These are phyloP conservation scores for Neonothopanus nambi DNA, from an alignment of 1,284 basidiomycete species.

Conservation along the genomic window DNA sequence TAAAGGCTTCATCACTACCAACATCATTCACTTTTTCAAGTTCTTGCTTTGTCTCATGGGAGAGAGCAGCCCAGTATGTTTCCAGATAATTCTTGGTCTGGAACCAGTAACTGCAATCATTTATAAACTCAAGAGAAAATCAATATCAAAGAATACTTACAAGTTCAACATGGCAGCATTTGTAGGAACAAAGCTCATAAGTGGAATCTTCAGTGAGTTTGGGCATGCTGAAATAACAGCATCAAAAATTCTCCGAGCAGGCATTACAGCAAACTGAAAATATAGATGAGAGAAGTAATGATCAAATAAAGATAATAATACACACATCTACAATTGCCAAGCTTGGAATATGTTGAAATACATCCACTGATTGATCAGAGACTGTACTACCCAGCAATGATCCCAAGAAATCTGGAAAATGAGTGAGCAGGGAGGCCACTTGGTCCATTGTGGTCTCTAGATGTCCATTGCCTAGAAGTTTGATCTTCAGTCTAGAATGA, in stretches of 20 bases:
- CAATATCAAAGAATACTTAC: conserved; percentile 13
- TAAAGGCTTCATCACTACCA: background rate
- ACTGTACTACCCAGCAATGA: background rate
- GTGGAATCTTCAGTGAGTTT: background rate
- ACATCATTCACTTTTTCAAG: background rate
- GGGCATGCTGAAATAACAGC: background rate
- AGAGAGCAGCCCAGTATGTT: background rate
- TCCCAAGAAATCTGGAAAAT: background rate
- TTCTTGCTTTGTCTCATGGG: background rate
- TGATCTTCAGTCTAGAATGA: background rate
- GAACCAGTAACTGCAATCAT: conserved; percentile 1
- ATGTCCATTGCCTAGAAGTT: background rate
- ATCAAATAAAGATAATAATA: background rate
- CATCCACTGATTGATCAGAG: background rate
- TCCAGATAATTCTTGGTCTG: background rate
- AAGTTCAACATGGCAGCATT: background rate
- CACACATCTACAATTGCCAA: background rate
- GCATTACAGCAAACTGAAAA: too few relatives aligned
- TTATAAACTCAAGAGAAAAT: background rate
- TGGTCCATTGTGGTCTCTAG: background rate
- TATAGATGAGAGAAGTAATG: background rate
- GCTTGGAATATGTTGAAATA: background rate
- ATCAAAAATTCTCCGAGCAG: background rate
- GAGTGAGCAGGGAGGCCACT: background rate
- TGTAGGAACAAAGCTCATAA: background rate